phyloP scores from a whole-genome alignment of 352 stramenopile species.

The Globisporangium ultimum region DNA sequence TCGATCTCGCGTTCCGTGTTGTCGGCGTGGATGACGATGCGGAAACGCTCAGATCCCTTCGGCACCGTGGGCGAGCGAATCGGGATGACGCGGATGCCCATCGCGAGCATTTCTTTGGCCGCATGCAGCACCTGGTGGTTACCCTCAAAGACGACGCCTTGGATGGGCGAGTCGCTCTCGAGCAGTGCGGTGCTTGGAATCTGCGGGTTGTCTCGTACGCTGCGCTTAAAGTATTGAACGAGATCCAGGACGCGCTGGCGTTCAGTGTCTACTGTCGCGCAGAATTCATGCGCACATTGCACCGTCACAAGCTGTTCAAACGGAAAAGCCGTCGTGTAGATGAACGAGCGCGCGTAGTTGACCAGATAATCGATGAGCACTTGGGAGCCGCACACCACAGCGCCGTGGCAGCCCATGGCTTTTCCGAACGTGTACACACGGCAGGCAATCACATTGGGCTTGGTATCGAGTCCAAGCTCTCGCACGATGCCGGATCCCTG shows the following conservation, averaged over 20 bases:
- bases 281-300: conserved; percentile 86
- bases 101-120: conserved; percentile 50
- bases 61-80: conserved; percentile 96
- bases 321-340: conserved; percentile 96
- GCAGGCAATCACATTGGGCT: conserved; percentile 76
- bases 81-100: conserved; percentile 90
- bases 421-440: conserved; percentile 97
- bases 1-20: conserved; percentile 90
- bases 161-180: conserved; percentile 88
- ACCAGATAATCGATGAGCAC: conserved; percentile 92
- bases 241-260: conserved; percentile 44
- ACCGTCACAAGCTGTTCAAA: conserved; percentile 91
- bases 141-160: conserved; percentile 92
- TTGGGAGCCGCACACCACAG: conserved; percentile 89
- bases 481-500: conserved; percentile 67
- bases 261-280: conserved; percentile 42
- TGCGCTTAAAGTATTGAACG: conserved; percentile 80
- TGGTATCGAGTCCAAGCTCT: conserved; percentile 68
- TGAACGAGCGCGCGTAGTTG: conserved; percentile 97
- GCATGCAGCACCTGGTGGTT: conserved; percentile 88
- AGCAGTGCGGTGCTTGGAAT: conserved; percentile 56
- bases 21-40: conserved; percentile 95
- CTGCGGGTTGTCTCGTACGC: conserved; percentile 24
- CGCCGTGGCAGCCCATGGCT: conserved; percentile 94
- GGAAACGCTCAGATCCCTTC: conserved; percentile 92